These are phyloP conservation scores for Ramaria rubella DNA, from an alignment of 768 basidiomycete species.

Conservation along the genomic window DNA sequence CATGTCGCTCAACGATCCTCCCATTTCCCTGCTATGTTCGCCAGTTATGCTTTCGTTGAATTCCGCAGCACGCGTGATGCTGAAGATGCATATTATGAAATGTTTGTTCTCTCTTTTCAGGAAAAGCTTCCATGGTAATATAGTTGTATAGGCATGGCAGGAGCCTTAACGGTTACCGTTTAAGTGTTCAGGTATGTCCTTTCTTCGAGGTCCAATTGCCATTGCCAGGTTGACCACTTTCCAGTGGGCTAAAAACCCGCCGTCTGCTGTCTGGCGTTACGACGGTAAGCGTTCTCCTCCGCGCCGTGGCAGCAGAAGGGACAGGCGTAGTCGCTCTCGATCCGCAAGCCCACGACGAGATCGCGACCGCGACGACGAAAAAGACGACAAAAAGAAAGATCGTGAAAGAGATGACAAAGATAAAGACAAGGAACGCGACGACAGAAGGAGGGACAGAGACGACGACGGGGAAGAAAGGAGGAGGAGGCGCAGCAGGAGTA, in stretches of 20 bases:
- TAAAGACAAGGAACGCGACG: constrained; percentile 31
- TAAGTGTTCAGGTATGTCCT: constrained; percentile 62
- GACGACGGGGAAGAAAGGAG: constrained; percentile 31
- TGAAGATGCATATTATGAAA: constrained; percentile 79
- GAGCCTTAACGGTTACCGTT: constrained; percentile 63
- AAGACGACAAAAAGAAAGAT: constrained; percentile 27
- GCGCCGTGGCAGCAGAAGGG: constrained; percentile 13
- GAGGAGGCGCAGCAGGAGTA: constrained; percentile 44
- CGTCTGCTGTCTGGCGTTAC: constrained; percentile 76
- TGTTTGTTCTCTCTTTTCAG: constrained; percentile 34
- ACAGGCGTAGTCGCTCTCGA: constrained; percentile 38
- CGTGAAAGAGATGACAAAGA: constrained; percentile 39
- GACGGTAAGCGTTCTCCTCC: constrained; percentile 47
- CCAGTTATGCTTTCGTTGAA: constrained; percentile 83
- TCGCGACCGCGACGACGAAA: constrained; percentile 20
- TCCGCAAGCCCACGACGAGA: constrained; percentile 50
- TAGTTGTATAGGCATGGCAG: constrained; percentile 57
- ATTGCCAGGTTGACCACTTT: not conserved
- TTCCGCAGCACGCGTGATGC: constrained; percentile 73
- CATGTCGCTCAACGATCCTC: constrained; percentile 47
- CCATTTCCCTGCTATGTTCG: constrained; percentile 21
- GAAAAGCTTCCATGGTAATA: not conserved
- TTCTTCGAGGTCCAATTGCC: not conserved
- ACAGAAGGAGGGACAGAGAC: constrained; percentile 21
- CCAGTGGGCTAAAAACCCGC: constrained; percentile 79